Base-by-base conservation (phyloP, 1,284 basidiomycete species). In the Apiotrichum siamense region DNA sequence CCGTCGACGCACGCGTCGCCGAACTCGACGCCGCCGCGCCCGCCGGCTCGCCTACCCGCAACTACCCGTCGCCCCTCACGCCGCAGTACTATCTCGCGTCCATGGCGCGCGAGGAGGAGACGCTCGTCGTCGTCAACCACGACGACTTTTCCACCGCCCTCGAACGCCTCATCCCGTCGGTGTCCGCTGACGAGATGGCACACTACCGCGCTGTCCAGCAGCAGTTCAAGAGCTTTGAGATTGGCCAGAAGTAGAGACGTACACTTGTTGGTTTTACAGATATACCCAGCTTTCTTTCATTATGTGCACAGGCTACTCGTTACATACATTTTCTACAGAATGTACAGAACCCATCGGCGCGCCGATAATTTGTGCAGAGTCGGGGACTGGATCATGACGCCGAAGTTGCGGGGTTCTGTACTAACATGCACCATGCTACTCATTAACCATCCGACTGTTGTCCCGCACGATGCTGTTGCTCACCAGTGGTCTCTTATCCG, bases 41-140 rank as follows among this genome's bases (percentile, higher is more conserved):
- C 57, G 53, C 43, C 3, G 50, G 48, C 7, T 54, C 13, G 35
- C 43, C n/a, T 57, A 52, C 54, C 17, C 44, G 52, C 23, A 24
- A 85, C 84, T 82, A 86, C 60, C 85, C 85, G 0, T 77, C 83
- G 45, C 85, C 87, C 0, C 69, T 97, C 33, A 96, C 90, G 2
- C 80, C 91, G 1, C 92, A 96, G 68, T 97, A 94, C 65, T 97
- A 93, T 63, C 80, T 97, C 6, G 81, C 87, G 4, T 89, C 94
- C 67, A 78, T 97, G 63, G 91, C 92, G 0, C 77, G 73, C 3
- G 70, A 79, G 1, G 78, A 78, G 21, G 91, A 97, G 57, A 82
- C 87, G 17, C 80, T 84, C 27, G 57, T 97, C 4, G 76, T 84
- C 12, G 88, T 97, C 4, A 79, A 79, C 4, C 75, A 78, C 55